Evolutionary conservation across 2,329 filamentous ascomycete genomes (phyloP).

Genomic region (Talaromyces sp.): DNA sequence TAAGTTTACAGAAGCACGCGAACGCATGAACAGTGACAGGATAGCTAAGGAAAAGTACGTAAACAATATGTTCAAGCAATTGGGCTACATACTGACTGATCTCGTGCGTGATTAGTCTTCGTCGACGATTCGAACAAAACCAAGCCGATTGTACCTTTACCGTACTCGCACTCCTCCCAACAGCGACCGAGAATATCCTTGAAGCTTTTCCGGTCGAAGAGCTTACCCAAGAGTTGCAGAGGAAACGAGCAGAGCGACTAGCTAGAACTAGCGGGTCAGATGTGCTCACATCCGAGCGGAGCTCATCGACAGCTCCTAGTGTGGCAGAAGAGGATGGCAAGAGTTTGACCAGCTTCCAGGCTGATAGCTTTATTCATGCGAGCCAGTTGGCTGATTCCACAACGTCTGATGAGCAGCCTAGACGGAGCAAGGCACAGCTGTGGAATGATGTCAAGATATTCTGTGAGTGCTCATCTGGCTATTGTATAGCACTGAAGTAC

Average conservation of each 20-base stretch:
- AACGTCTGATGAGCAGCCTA: constrained; percentile 52
- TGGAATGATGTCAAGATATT: constrained; percentile 98
- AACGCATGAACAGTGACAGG: constrained; percentile 94
- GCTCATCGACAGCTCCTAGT: constrained; percentile 61
- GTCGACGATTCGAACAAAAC: constrained; percentile 95
- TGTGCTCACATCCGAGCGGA: constrained; percentile 55
- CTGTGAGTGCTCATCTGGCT: constrained; percentile 54
- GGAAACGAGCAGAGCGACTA: constrained; percentile 76
- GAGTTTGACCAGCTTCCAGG: constrained; percentile 72
- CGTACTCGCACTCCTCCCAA: constrained; percentile 89
- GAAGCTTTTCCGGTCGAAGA: constrained; percentile 85
- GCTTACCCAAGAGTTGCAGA: constrained; percentile 88
- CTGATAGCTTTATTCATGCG: constrained; percentile 77
- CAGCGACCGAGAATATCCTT: constrained; percentile 83
- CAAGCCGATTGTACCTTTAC: constrained; percentile 99
- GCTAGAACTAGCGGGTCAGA: constrained; percentile 57
- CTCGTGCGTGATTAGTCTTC: constrained; percentile 60
- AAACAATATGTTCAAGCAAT: neutral
- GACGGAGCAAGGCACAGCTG: constrained; percentile 84
- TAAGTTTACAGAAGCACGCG: constrained; percentile 88
- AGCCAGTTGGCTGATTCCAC: constrained; percentile 67
- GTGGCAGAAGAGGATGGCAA: constrained; percentile 77
- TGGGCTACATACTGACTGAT: constrained; percentile 6
- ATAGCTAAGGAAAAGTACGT: constrained; percentile 94
- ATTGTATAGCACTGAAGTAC: neutral